These are phyloP conservation scores for Dioscorea dumetorum DNA, from an alignment of 106 monocot genomes.

Conservation along the genomic window DNA sequence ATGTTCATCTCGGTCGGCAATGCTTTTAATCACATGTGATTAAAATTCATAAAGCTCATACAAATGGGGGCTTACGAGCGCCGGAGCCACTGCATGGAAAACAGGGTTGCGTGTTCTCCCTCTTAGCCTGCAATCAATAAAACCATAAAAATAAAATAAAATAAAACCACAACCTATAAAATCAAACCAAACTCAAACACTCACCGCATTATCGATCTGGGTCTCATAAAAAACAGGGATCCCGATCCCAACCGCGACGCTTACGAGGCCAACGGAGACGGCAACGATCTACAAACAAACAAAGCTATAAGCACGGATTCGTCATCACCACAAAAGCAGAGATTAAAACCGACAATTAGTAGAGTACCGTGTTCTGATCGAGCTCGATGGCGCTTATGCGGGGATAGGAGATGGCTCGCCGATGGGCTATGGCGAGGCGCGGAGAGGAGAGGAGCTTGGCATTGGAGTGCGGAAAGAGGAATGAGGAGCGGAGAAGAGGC, in stretches of 20 bases:
- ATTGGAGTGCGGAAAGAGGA: conserved; percentile 30
- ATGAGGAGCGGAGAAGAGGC: conserved; percentile 25
- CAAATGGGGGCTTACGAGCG: conserved; percentile 51
- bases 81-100: conserved; percentile 90
- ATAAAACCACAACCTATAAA: not conserved
- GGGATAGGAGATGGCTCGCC: conserved; percentile 12
- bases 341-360: not conserved
- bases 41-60: not conserved
- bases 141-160: not conserved
- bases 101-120: conserved; percentile 86
- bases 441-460: conserved; percentile 16
- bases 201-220: conserved; percentile 84
- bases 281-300: conserved; percentile 44
- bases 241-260: conserved; percentile 75
- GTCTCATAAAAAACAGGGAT: conserved; percentile 86
- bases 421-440: conserved; percentile 1
- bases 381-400: conserved; percentile 67
- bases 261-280: conserved; percentile 69
- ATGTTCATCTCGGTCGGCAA: too few species aligned
- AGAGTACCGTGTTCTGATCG: conserved; percentile 76
- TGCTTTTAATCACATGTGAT: too few species aligned
- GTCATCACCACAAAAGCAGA: not conserved
- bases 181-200: not conserved
- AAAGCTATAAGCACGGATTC: not conserved
- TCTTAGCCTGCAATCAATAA: conserved; percentile 54